phyloP scores from a whole-genome alignment of 2,329 filamentous ascomycete species.

The Colletotrichum sp. region DNA sequence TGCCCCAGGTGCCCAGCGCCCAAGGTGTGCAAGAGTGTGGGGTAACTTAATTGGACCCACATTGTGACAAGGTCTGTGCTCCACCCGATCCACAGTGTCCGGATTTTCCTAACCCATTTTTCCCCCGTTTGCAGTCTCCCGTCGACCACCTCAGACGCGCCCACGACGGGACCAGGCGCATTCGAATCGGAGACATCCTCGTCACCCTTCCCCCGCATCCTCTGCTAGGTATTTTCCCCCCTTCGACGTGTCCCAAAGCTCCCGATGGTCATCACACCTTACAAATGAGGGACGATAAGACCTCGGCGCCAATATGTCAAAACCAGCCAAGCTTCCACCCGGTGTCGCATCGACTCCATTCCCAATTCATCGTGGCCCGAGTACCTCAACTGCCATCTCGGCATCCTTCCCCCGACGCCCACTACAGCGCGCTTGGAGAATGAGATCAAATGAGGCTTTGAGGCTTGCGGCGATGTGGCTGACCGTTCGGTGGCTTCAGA shows the following conservation, averaged over 20 bases:
- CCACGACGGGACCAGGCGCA: background rate
- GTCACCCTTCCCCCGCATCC: background rate
- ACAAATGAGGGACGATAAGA: background rate
- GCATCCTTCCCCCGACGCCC: background rate
- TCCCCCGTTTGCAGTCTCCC: background rate
- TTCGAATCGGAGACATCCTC: background rate
- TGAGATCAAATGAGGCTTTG: background rate
- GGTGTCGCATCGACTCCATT: background rate
- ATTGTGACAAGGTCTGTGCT: background rate
- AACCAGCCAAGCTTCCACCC: background rate
- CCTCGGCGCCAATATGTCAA: conserved; percentile 9
- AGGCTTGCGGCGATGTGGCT: background rate
- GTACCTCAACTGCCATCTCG: background rate
- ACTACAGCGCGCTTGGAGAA: background rate
- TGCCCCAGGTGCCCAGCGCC: background rate
- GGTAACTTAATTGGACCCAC: background rate
- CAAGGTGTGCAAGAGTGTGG: conserved; percentile 5
- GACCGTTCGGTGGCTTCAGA: background rate
- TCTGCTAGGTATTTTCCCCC: background rate
- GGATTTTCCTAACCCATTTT: conserved; percentile 14
- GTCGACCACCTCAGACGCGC: background rate
- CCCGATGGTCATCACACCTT: background rate
- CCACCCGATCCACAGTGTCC: background rate
- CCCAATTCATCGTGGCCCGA: background rate
- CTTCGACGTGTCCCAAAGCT: background rate